phyloP scores from a whole-genome alignment of 2,329 filamentous ascomycete species.

The Claviceps pazoutovae region DNA sequence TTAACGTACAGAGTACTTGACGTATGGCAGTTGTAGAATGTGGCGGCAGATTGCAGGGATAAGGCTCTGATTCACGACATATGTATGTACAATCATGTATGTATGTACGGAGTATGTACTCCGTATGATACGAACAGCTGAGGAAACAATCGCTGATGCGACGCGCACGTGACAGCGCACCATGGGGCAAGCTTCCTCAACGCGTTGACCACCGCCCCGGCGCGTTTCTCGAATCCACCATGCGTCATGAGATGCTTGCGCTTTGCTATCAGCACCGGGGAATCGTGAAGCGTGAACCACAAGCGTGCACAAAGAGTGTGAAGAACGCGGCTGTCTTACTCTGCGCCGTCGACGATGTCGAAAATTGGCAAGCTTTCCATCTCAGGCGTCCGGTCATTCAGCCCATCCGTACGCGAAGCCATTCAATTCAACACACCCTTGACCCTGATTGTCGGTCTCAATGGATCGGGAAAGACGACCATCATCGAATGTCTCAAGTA shows the following conservation, averaged over 20 bases:
- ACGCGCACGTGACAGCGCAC: conserved; percentile 5
- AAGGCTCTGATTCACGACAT: too few species aligned
- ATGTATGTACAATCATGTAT: too few species aligned
- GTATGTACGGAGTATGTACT: too few species aligned
- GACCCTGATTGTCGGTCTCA: conserved; percentile 92
- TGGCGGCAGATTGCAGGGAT: too few species aligned
- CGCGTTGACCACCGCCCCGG: conserved; percentile 2
- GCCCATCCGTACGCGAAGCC: conserved; percentile 56
- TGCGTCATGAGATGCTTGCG: neutral
- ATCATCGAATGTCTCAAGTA: conserved; percentile 99
- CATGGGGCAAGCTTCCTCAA: neutral
- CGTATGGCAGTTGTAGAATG: too few species aligned
- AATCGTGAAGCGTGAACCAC: neutral
- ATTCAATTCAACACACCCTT: conserved; percentile 84
- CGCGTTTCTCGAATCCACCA: neutral
- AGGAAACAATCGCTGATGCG: neutral
- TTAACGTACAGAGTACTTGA: too few species aligned
- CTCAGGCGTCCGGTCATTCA: conserved; percentile 72
- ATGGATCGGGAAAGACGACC: conserved; percentile 95
- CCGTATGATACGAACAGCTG: too few species aligned
- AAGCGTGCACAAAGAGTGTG: neutral
- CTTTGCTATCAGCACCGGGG: neutral
- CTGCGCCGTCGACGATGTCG: conserved; percentile 37
- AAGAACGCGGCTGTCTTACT: neutral
- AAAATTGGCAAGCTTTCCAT: conserved; percentile 85